phyloP scores from a whole-genome alignment of 176 grass and related monocot genomes.

The Eleusine coracana region DNA sequence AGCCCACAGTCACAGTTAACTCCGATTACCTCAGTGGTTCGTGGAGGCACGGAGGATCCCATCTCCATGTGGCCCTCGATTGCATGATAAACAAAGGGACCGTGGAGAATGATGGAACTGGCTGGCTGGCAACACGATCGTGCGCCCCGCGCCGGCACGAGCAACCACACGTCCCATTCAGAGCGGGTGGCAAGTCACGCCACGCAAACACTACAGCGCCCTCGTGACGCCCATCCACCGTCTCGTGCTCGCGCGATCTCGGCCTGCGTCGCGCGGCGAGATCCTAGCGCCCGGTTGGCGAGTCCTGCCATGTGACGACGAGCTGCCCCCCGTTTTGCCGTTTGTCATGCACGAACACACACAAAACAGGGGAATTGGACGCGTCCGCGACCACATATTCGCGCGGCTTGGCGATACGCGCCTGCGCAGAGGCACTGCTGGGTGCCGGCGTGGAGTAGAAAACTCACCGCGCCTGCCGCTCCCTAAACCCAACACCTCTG shows the following conservation, averaged over 20 bases:
- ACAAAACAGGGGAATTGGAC: conserved; percentile 13
- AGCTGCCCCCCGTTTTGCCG: background rate
- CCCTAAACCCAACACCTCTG: background rate
- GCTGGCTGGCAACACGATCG: background rate
- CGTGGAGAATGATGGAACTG: conserved; percentile 35
- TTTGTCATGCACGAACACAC: conserved; percentile 39
- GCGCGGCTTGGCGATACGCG: conserved; percentile 31
- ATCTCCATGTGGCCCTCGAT: background rate
- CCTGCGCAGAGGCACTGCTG: background rate
- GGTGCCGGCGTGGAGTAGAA: background rate
- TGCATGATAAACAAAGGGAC: conserved; percentile 24
- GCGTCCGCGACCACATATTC: conserved; percentile 10
- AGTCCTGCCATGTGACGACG: conserved; percentile 23
- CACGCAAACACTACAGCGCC: background rate
- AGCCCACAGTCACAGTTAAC: background rate
- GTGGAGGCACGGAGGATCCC: conserved; percentile 7
- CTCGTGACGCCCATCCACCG: conserved; percentile 14
- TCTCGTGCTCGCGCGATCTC: conserved; percentile 2
- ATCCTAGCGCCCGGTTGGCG: background rate
- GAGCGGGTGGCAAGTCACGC: conserved; percentile 16
- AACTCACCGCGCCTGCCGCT: background rate
- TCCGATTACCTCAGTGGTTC: background rate
- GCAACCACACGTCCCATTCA: conserved; percentile 26
- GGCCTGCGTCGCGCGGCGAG: background rate
- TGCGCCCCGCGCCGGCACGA: background rate